Base-by-base conservation (phyloP, 2,329 filamentous ascomycete species). In the Sphaceloma murrayae region DNA sequence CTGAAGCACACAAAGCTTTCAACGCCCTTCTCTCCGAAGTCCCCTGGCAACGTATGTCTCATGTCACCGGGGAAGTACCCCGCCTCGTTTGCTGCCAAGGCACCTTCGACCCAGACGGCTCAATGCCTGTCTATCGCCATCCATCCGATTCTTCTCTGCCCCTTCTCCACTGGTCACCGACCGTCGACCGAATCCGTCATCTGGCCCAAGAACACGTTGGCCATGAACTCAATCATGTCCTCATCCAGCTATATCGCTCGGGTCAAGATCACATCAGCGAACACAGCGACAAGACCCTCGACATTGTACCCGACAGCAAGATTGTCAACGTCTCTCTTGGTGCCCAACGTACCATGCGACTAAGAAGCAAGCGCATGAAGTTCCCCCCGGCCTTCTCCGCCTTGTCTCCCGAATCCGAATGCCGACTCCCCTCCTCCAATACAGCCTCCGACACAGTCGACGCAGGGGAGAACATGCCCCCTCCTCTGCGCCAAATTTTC, bases 261-360 rank as follows among this genome's bases (percentile, higher is more conserved):
- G 85, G 89, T 2, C 78, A 77, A 36, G 91, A 98, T 63, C 86
- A 86, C 59, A 98, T 98, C 50, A 91, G 85, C 1, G 91, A 98
- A 59, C 91, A 98, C 58, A 93, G 86, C 29, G 91, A 98, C 61
- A 98, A 98, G 65, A 94, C 89, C 0, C 69, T 98, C 17, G 91
- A 98, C 59, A 91, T 98, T 46, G 79, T 78, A 9, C 77, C 74
- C 18, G 78, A 73, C 3, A 91, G 84, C 17, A 88, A 73, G 48
- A 94, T 98, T 52, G 86, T 88, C 52, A 98, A 96, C 57, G 78
- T 94, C 39, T 94, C 86, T 52, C 73, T 96, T n/a, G 91, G 91
- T 1, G 88, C 89, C 1, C 80, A 93, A 63, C 74, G 91, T 43
- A 88, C 79, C 2, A 95, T 96, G 88, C 74, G 84, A 0, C 75